Conservation (phyloP, 768 basidiomycete genomes). For the Lentinula edodes region DNA sequence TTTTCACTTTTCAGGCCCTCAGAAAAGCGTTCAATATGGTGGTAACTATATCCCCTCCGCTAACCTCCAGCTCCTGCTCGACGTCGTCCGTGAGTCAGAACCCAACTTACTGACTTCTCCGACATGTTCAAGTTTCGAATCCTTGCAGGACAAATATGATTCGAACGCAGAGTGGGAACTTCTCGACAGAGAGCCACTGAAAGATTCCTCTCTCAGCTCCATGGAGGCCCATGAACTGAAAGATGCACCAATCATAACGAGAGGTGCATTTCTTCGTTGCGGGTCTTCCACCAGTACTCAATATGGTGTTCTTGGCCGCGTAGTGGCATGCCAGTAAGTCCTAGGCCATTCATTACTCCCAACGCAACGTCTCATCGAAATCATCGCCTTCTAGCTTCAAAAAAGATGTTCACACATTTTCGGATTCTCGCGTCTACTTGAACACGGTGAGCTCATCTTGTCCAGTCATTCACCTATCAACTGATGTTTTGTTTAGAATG, state of each 20-base stretch:
- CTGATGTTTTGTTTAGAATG: constrained; percentile 39
- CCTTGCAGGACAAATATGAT: neutral
- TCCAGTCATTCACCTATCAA: neutral
- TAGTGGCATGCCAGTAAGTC: constrained; percentile 39
- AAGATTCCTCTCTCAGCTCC: neutral
- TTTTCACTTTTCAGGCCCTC: neutral
- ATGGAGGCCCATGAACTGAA: constrained; percentile 26
- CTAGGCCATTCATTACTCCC: neutral
- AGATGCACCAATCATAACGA: constrained; percentile 49
- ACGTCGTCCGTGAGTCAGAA: neutral
- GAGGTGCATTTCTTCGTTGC: constrained; percentile 38
- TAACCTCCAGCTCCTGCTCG: neutral
- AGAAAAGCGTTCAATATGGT: neutral
- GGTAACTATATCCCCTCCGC: neutral
- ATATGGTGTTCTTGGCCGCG: constrained; percentile 58
- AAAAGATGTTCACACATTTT: constrained; percentile 22
- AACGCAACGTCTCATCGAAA: neutral
- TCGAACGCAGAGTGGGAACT: neutral
- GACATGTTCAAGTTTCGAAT: neutral
- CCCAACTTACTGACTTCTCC: neutral
- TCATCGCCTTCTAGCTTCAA: constrained; percentile 24
- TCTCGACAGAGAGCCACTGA: neutral
- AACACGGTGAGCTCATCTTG: constrained; percentile 46
- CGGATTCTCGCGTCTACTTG: constrained; percentile 54
- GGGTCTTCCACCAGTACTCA: constrained; percentile 42